Conservation (phyloP, 768 basidiomycete species). For the Phylloporus scabripes region DNA sequence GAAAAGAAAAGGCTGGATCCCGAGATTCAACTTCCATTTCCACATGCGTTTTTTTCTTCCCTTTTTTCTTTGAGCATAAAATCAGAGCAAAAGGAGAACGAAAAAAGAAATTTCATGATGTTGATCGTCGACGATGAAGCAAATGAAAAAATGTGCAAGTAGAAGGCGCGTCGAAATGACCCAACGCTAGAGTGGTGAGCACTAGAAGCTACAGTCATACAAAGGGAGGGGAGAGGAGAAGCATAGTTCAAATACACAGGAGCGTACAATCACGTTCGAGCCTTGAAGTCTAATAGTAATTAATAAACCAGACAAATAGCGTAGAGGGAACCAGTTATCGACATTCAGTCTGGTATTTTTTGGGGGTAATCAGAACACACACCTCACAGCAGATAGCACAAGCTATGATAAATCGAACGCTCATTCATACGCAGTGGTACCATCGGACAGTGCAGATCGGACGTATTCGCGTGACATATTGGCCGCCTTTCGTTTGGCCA, state of each 20-base stretch:
- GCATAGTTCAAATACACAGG: constrained; percentile 22
- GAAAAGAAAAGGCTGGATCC: constrained; percentile 1
- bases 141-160: constrained; percentile 5
- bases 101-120: not conserved
- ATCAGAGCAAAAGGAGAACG: not conserved
- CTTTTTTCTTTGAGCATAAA: constrained; percentile 15
- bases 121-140: constrained; percentile 7
- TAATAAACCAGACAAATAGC: constrained; percentile 7
- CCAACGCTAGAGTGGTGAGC: constrained; percentile 4
- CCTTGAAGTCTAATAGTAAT: constrained; percentile 13
- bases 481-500: constrained; percentile 33
- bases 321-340: constrained; percentile 8
- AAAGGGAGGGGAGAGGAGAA: constrained; percentile 15
- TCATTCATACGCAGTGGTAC: constrained; percentile 13
- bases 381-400: constrained; percentile 21
- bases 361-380: constrained; percentile 9
- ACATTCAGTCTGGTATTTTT: constrained; percentile 21
- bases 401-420: constrained; percentile 3
- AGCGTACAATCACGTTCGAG: constrained; percentile 25
- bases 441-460: constrained; percentile 28
- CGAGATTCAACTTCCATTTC: constrained; percentile 18
- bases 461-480: constrained; percentile 17
- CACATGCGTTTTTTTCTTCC: constrained; percentile 3
- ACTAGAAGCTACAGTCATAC: constrained; percentile 29
- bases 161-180: not conserved